phyloP scores from a whole-genome alignment of 73 alveolate species.

The Paramecium sexaurelia region DNA sequence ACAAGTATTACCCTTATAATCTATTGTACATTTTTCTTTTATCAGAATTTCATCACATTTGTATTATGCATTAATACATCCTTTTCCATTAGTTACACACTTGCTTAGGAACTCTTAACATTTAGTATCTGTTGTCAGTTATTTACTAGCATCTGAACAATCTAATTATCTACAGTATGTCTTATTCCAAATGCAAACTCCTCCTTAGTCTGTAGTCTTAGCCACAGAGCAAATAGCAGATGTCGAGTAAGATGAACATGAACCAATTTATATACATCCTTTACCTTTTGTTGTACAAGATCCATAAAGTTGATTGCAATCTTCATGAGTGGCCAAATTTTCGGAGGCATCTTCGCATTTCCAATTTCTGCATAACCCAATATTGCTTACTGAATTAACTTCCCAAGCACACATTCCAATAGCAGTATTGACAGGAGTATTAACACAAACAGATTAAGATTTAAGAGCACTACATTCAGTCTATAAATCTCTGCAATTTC shows the following conservation, averaged over 20 bases:
- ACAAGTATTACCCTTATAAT: background rate
- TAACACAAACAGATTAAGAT: background rate
- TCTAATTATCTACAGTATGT: background rate
- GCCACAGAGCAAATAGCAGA: constrained; percentile 1
- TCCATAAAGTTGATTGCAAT: background rate
- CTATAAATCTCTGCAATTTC: background rate
- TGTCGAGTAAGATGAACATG: constrained; percentile 7
- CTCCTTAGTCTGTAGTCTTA: background rate
- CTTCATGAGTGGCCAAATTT: background rate
- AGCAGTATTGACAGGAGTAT: constrained; percentile 39
- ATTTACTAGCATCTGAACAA: constrained; percentile 1
- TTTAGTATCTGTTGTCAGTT: background rate
- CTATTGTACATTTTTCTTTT: background rate
- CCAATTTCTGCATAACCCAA: constrained; percentile 37
- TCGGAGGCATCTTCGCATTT: constrained; percentile 35
- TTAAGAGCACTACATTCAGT: constrained; percentile 5
- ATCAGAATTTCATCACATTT: background rate
- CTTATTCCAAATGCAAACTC: background rate
- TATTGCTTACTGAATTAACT: background rate
- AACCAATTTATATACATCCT: background rate
- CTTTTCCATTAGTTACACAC: constrained; percentile 24
- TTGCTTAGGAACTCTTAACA: background rate
- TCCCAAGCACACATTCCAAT: constrained; percentile 48
- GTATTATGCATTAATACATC: background rate
- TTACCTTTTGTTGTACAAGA: constrained; percentile 7